Evolutionary conservation across 352 stramenopile genomes (phyloP), one percentile per base, ranked within the genome.

Genomic region (Phytophthora pistaciae): DNA sequence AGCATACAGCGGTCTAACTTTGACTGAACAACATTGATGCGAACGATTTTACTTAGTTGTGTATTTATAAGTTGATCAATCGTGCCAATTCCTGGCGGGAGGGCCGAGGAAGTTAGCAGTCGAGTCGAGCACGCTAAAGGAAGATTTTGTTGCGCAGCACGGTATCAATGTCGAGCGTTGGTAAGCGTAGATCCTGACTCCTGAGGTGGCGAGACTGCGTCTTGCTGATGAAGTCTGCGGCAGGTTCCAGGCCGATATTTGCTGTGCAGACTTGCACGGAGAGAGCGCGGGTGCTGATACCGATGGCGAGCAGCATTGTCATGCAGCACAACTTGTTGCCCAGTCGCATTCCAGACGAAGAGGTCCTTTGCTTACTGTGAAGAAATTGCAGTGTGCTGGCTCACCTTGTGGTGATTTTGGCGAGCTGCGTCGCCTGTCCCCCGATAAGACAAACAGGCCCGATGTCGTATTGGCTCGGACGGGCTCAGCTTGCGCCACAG

Each of bases 141-240:
- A 66, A 27, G 38, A 63, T 66, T 33, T 63, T 62, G 60, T 70
- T 49, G 56, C 60, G 55, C 31, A 70, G 48, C 3, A 63, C 25
- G 31, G 33, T 52, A 25, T 55, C 14, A 21, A 44, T 21, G 18
- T 52, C 53, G n/a, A 49, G 38, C 8, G 31, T 52, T 50, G 56
- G 54, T 29, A 29, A 29, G 27, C 27, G 18, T 48, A 18, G 2
- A 13, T 64, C 36, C 4, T 65, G 42, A 23, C 6, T 20, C 21
- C 40, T 27, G 36, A 60, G 6, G 46, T 70, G 53, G 13, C 16
- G 62, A 40, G 6, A 36, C 7, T 55, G 21, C 2, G 16, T 7
- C 50, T 8, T 18, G 9, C 13, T 57, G 42, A 50, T 38, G 23
- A 11, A 3, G 6, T n/a, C 3, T 23, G 11, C 23, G 9, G 62